These are phyloP conservation scores for Thraustotheca clavata DNA, from an alignment of 352 stramenopile species.

Conservation along the genomic window DNA sequence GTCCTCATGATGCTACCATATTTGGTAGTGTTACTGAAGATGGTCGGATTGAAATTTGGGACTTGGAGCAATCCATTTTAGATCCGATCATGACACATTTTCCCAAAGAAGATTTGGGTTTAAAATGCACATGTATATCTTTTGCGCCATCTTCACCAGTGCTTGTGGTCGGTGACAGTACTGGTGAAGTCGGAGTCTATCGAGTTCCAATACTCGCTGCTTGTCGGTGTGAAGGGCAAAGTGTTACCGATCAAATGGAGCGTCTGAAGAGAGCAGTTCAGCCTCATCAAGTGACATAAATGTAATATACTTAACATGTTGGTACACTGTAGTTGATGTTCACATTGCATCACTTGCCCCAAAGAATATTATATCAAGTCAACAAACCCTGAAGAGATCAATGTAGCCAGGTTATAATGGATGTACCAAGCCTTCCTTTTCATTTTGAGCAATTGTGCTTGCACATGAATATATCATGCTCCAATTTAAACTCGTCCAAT, in stretches of 20 bases:
- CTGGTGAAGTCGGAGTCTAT: slow-evolving; percentile 65
- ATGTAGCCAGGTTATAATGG: too few species aligned
- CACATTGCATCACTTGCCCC: too few species aligned
- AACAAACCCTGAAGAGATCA: too few species aligned
- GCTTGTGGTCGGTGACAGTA: slow-evolving; percentile 67
- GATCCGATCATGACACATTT: slow-evolving; percentile 78
- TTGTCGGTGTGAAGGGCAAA: slow-evolving; percentile 14
- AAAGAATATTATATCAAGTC: too few species aligned
- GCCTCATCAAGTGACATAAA: slow-evolving; percentile 32
- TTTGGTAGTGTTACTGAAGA: slow-evolving; percentile 84
- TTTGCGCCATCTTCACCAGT: slow-evolving; percentile 64
- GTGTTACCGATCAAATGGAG: slow-evolving; percentile 44
- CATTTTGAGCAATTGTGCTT: too few species aligned
- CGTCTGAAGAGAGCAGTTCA: slow-evolving; percentile 41
- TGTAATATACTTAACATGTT: too few species aligned
- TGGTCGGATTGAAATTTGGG: slow-evolving; percentile 88
- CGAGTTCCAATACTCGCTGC: slow-evolving; percentile 40
- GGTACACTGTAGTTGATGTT: too few species aligned
- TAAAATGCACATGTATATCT: slow-evolving; percentile 61
- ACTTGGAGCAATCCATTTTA: slow-evolving; percentile 72
- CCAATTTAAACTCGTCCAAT: too few species aligned
- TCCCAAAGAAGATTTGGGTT: slow-evolving; percentile 40
- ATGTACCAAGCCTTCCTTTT: too few species aligned
- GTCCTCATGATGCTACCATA: slow-evolving; percentile 65
- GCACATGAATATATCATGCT: too few species aligned